These are phyloP conservation scores for Psilocybe cubensis DNA, from an alignment of 768 basidiomycete species.

Conservation along the genomic window DNA sequence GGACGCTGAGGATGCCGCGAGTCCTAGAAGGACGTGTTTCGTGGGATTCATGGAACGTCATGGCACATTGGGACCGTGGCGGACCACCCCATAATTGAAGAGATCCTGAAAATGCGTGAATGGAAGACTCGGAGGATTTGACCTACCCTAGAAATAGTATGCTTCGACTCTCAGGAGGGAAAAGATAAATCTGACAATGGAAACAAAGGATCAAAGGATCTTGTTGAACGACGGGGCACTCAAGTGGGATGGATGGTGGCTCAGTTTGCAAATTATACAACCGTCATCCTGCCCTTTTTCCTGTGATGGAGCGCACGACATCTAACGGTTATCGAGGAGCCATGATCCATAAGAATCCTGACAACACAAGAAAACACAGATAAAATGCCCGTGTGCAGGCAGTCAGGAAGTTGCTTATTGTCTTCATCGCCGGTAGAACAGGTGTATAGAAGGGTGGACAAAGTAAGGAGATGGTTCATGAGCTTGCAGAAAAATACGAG, in stretches of 20 bases:
- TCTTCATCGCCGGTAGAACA: slow-evolving; percentile 10
- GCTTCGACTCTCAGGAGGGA: too few relatives aligned
- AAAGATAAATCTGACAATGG: too few relatives aligned
- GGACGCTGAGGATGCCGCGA: too few relatives aligned
- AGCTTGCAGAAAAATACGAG: too few relatives aligned
- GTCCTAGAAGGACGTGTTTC: neutral
- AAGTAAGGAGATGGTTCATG: neutral
- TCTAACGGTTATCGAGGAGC: slow-evolving; percentile 14
- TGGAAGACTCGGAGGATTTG: too few relatives aligned
- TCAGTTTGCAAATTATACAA: slow-evolving; percentile 22
- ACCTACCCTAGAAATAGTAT: too few relatives aligned
- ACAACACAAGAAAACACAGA: slow-evolving; percentile 10
- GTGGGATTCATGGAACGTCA: neutral
- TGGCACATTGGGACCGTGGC: too few relatives aligned
- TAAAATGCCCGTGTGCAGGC: slow-evolving; percentile 2
- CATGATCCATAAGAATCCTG: neutral
- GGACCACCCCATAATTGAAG: too few relatives aligned
- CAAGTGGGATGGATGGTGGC: too few relatives aligned
- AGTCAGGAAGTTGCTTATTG: slow-evolving; percentile 11
- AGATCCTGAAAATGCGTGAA: too few relatives aligned
- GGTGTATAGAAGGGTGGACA: neutral
- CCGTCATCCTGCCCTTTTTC: slow-evolving; percentile 18
- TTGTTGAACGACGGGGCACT: too few relatives aligned
- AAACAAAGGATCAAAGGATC: neutral
- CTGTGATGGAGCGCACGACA: slow-evolving; percentile 1